Base-by-base conservation (phyloP, 139 green algal species). In the Cymbomonas tetramitiformis region DNA sequence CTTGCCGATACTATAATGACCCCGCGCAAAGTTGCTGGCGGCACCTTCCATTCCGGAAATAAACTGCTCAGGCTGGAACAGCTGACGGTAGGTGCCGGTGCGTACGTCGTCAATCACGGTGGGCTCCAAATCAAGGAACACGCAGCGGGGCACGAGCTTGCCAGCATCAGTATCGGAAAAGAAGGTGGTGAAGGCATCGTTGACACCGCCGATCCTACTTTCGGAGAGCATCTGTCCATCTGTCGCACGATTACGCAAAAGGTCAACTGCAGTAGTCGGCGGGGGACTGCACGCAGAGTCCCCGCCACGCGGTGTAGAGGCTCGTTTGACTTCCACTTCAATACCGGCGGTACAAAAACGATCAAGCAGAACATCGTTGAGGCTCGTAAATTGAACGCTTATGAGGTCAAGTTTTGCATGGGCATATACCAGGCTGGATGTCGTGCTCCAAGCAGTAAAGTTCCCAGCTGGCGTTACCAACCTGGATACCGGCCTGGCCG, bases 391-490 rank as follows among this genome's bases (percentile, higher is more conserved):
- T n/a, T n/a, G n/a, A n/a, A n/a, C n/a, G n/a, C n/a, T n/a, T n/a
- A n/a, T n/a, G n/a, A n/a, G n/a, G n/a, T n/a, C n/a, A n/a, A n/a
- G n/a, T n/a, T n/a, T n/a, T n/a, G n/a, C n/a, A n/a, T n/a, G n/a
- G n/a, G n/a, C n/a, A n/a, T n/a, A n/a, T n/a, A n/a, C n/a, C n/a
- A 25, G 52, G 6, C 50, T 96, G 88, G 67, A 96, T 96, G 72
- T 87, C 86, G 65, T 94, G 86, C 80, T 94, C 36, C 54, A 95
- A 74, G 79, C 88, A 96, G 83, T 96, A 96, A 24, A 96, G 82
- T 80, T 96, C 88, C 88, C 88, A 96, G 88, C 88, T 96, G 80
- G 88, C 86, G 60, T 96, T 96, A 61, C 88, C 88, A 47, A 95
- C 86, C 79, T 93, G 81, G 68, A 88, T 88, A 64, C 75, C 77